Evolutionary conservation across 2,329 filamentous ascomycete species (phyloP).

Genomic region (Aspergillus pseudoterreus): DNA sequence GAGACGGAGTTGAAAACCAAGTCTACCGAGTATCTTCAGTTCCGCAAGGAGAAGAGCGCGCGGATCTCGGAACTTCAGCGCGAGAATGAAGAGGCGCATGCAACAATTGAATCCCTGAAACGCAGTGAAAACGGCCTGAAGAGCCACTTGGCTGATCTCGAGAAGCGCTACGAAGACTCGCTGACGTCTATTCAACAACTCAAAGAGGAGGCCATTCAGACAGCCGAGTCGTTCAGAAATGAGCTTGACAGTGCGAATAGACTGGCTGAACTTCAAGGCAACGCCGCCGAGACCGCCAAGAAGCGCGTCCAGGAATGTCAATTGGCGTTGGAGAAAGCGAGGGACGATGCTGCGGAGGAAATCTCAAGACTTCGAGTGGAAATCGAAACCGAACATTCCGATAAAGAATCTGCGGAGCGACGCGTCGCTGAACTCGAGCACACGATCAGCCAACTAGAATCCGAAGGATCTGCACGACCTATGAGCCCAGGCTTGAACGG

Average conservation of each 20-base stretch:
- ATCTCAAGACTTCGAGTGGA: conserved; percentile 52
- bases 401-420: conserved; percentile 59
- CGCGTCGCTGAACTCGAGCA: conserved; percentile 64
- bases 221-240: conserved; percentile 81
- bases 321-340: conserved; percentile 53
- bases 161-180: conserved; percentile 81
- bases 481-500: conserved; percentile 55
- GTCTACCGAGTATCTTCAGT: conserved; percentile 79
- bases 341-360: conserved; percentile 60
- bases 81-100: conserved; percentile 77
- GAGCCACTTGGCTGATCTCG: conserved; percentile 75
- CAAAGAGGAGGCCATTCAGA: conserved; percentile 74
- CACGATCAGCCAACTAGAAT: conserved; percentile 58
- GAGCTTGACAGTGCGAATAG: conserved; percentile 79
- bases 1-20: conserved; percentile 90
- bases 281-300: conserved; percentile 58
- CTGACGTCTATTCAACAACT: conserved; percentile 79
- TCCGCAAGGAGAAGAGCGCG: conserved; percentile 89
- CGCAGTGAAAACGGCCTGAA: conserved; percentile 77
- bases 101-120: conserved; percentile 71
- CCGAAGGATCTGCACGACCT: conserved; percentile 47
- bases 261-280: conserved; percentile 68
- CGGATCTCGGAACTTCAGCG: conserved; percentile 85
- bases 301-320: conserved; percentile 58
- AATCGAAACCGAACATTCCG: conserved; percentile 54